These are phyloP conservation scores for Sugiyamaella novakii DNA, from an alignment of 1,139 yeast genomes.

Conservation along the genomic window DNA sequence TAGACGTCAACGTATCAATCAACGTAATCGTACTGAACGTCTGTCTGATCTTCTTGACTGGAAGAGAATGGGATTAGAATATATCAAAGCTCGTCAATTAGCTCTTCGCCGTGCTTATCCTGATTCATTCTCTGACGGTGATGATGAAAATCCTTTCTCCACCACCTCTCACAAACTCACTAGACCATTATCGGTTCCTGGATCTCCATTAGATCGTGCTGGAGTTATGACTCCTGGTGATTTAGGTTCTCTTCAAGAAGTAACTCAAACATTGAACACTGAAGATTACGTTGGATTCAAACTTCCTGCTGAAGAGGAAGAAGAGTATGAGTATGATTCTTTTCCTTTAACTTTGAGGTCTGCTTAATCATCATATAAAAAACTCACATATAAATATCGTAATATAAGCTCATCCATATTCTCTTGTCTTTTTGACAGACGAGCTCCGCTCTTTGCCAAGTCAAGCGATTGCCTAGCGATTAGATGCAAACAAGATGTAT, in stretches of 20 bases:
- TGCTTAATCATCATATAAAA: not conserved
- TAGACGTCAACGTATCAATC: constrained; percentile 96
- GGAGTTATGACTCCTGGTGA: constrained; percentile 91
- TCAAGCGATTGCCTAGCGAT: too few relatives aligned
- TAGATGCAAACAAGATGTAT: too few relatives aligned
- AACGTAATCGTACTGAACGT: constrained; percentile 95
- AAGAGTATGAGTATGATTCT: constrained; percentile 32
- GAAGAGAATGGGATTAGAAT: constrained; percentile 97
- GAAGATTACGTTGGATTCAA: constrained; percentile 83
- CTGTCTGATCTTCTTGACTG: constrained; percentile 91
- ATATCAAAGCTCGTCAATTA: constrained; percentile 90
- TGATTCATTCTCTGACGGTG: constrained; percentile 58
- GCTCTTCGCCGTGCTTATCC: constrained; percentile 95
- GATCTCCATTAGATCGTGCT: constrained; percentile 69
- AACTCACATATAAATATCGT: too few relatives aligned
- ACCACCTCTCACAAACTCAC: constrained; percentile 62
- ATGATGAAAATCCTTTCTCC: constrained; percentile 58
- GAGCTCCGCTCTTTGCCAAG: not conserved
- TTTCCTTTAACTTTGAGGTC: constrained; percentile 29
- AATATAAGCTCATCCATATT: too few relatives aligned
- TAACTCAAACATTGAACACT: constrained; percentile 67
- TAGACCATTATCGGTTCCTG: constrained; percentile 92
- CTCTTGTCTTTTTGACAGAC: too few relatives aligned
- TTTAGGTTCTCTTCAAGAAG: constrained; percentile 93
- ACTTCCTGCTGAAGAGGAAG: constrained; percentile 60